Evolutionary conservation across 2,329 filamentous ascomycete species (phyloP), one percentile per base, ranked within the genome.

Genomic region (Sarocladium kiliense): DNA sequence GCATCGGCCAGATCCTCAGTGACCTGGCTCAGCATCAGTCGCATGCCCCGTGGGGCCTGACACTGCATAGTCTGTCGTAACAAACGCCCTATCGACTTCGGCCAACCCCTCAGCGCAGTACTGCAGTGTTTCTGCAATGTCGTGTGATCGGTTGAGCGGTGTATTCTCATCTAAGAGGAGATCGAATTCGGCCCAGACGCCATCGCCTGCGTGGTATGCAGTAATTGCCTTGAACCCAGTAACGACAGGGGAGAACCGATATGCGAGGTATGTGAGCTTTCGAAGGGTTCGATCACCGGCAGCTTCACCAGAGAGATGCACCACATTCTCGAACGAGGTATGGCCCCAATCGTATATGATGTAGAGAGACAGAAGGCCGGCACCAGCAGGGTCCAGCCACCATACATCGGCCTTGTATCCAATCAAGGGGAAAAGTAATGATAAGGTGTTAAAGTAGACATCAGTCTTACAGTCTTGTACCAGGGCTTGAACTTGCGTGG

Each of bases 401-500:
- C 85, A 88, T 14, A 86, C 63, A 23, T 80, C 65, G 3, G 78
- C 72, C 50, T 79, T 73, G 60, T 79, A 74, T 6, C 85, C 85
- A 51, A 87, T 65, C 1, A 94, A 78, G 0, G 91, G 91, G 64
- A 95, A 95, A n/a, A 93, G 79, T 62, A 95, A 90, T 44, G 87
- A 91, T 61, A 93, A 90, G 0, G 82, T 85, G 72, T 96, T 96
- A 79, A 96, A 95, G 19, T 94, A 83, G 10, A 95, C 88, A 63
- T 95, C 88, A 0, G 88, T 86, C 64, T 75, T 71, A 56, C 67
- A 69, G 11, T 69, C 67, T 14, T 69, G 67, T 0, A 69, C 66
- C 11, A 88, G 68, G 0, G 90, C 89, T 65, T 92, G 90, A 0
- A 95, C 90, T 58, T 86, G 89, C 3, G 86, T 89, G 67, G 93